Evolutionary conservation across 345 rosid genomes (phyloP).

Genomic region (Populus simonii): DNA sequence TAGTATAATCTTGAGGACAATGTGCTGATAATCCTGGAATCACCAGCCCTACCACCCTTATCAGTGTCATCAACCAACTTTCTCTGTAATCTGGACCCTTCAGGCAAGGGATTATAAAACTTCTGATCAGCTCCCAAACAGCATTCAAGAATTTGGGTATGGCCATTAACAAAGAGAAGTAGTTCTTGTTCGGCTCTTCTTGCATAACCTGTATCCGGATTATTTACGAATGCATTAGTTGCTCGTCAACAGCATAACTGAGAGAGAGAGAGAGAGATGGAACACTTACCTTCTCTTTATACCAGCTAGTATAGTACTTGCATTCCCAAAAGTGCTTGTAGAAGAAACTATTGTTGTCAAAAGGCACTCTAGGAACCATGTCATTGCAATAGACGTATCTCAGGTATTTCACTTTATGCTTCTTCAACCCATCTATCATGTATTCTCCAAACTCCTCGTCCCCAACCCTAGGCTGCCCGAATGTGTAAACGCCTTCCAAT

Average conservation of each 20-base stretch:
- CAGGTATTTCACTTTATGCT: slow-evolving; percentile 33
- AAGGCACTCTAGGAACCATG: slow-evolving; percentile 56
- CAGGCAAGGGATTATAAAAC: slow-evolving; percentile 28
- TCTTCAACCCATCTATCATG: slow-evolving; percentile 32
- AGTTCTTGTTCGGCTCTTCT: slow-evolving; percentile 44
- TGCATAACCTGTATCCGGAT: slow-evolving; percentile 24
- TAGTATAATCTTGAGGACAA: slow-evolving; percentile 38
- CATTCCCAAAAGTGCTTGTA: slow-evolving; percentile 49
- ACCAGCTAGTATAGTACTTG: slow-evolving; percentile 41
- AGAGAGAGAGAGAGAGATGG: no score
- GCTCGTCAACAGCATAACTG: no score
- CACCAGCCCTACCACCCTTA: slow-evolving; percentile 28
- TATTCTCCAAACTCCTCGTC: slow-evolving; percentile 39
- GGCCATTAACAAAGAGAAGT: slow-evolving; percentile 26
- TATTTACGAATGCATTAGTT: neutral
- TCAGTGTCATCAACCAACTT: slow-evolving; percentile 27
- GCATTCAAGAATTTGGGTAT: slow-evolving; percentile 34
- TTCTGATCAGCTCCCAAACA: slow-evolving; percentile 45
- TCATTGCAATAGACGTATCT: slow-evolving; percentile 50
- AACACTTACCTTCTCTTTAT: slow-evolving; percentile 22
- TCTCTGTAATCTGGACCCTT: slow-evolving; percentile 42
- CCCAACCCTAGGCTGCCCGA: slow-evolving; percentile 63
- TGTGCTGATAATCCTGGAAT: slow-evolving; percentile 41
- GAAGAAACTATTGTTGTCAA: slow-evolving; percentile 39
- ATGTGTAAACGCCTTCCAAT: slow-evolving; percentile 53